These are phyloP conservation scores for Calycina herbarum DNA, from an alignment of 2,329 filamentous ascomycete species.

Conservation along the genomic window DNA sequence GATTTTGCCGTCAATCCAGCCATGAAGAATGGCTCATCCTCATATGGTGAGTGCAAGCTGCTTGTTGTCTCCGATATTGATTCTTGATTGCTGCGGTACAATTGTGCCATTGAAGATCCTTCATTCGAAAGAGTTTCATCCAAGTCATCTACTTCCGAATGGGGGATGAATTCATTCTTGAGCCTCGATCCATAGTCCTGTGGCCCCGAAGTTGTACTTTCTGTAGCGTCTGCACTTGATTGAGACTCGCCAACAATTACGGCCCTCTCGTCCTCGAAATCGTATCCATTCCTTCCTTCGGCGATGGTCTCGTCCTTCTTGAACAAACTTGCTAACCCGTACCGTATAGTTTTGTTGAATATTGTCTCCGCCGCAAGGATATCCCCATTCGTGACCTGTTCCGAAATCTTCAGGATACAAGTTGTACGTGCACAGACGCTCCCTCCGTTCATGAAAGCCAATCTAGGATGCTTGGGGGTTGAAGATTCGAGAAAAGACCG, in stretches of 20 bases:
- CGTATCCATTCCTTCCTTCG: neutral
- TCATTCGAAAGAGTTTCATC: neutral
- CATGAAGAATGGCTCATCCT: slow-evolving; percentile 10
- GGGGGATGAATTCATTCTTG: slow-evolving; percentile 58
- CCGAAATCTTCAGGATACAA: slow-evolving; percentile 56
- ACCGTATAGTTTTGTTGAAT: slow-evolving; percentile 52
- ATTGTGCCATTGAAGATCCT: slow-evolving; percentile 44
- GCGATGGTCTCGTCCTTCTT: slow-evolving; percentile 17
- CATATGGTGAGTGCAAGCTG: neutral
- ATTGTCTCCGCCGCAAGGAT: slow-evolving; percentile 50
- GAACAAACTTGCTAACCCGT: slow-evolving; percentile 47
- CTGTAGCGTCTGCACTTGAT: too few species aligned
- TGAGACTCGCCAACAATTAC: slow-evolving; percentile 6
- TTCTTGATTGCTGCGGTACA: neutral
- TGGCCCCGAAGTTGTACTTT: neutral
- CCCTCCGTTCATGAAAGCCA: slow-evolving; percentile 63
- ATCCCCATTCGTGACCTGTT: slow-evolving; percentile 52
- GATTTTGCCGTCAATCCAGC: slow-evolving; percentile 25
- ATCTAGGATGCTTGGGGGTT: slow-evolving; percentile 47
- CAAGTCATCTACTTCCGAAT: slow-evolving; percentile 51
- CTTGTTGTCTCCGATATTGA: neutral
- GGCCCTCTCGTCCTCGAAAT: slow-evolving; percentile 10
- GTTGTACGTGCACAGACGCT: slow-evolving; percentile 53
- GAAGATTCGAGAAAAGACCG: slow-evolving; percentile 51
- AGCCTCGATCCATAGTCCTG: slow-evolving; percentile 50